Percentiles rank a stretch among this genome's conserved stretches.
Conservation (phyloP, 345 rosid genomes). For the Streptanthus diversifolius region DNA sequence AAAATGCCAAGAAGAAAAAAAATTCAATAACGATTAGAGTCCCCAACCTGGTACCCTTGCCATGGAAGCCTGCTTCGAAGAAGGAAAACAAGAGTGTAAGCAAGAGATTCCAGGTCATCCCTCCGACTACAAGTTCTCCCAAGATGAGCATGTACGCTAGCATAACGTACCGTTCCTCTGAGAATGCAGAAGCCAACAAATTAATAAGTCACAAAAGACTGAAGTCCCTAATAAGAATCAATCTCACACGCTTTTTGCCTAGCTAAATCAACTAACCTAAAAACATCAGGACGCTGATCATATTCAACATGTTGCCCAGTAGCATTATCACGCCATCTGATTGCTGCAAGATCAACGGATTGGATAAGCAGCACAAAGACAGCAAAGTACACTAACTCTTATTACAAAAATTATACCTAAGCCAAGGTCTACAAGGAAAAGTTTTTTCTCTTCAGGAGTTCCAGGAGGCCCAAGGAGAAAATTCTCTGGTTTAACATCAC, state of each 20-base stretch:
- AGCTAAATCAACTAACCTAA: constrained; percentile 49
- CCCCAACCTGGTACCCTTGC: constrained; percentile 92
- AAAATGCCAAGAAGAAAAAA: not conserved
- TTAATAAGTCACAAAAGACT: not conserved
- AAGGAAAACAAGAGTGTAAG: constrained; percentile 94
- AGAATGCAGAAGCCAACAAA: constrained; percentile 18
- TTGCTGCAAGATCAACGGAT: constrained; percentile 50
- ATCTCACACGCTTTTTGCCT: not conserved
- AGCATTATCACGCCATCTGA: constrained; percentile 79
- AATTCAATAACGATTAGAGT: not conserved
- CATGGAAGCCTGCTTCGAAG: constrained; percentile 96
- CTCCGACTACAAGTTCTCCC: constrained; percentile 96
- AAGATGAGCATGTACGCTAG: constrained; percentile 97
- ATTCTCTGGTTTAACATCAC: constrained; percentile 98
- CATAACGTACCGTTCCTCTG: constrained; percentile 98
- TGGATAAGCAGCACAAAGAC: constrained; percentile 18
- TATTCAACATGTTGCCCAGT: constrained; percentile 89
- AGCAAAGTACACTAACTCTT: not conserved
- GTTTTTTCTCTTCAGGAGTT: constrained; percentile 80
- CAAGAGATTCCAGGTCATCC: constrained; percentile 96
- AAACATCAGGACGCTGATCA: constrained; percentile 98
- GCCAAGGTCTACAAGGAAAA: constrained; percentile 91
- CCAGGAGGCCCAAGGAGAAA: constrained; percentile 89
- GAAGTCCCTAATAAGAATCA: constrained; percentile 9
- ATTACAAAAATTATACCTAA: constrained; percentile 47